Base-by-base conservation (phyloP, 371 early-diverging fungal species). In the Nosema muscidifuracis region DNA sequence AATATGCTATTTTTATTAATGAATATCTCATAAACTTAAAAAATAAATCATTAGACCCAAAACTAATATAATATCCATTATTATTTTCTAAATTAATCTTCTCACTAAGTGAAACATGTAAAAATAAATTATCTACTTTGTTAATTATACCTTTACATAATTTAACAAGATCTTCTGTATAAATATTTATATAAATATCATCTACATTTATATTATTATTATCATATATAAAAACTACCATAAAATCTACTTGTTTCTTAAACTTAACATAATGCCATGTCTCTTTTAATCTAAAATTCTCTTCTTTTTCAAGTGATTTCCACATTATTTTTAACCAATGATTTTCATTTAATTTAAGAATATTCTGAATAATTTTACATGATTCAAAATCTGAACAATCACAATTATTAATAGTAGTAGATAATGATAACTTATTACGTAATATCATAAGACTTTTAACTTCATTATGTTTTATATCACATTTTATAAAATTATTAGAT, bases 311-410 rank as follows among this genome's bases (percentile, higher is more conserved):
- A 4, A 78, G 55, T 24, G 58, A 55, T 9, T 75, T 44, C 22
- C 77, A 51, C 64, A 71, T 64, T 28, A 24, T 71, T 58, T 63
- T 74, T 26, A 75, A 53, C 51, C 64, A 75, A 51, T 75, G 75
- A 18, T 20, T 33, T 12, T 55, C 18, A 0, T 31, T 33, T 12
- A 74, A 47, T 1, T 24, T 34, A 9, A n/a, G 44, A 40, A 74
- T 66, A 15, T 65, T 70, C 1, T 55, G 67, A 31, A 63, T 31
- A 10, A 73, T 66, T 26, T 18, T 55, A 36, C 75, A 74, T 12
- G 34, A 15, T 13, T 62, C 30, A 6, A n/a, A 24, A 13, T 53
- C 57, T 22, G 26, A 20, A 20, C 71, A 71, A 9, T 2, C 15
- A 65, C 73, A 67, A 43, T 71, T 42, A 15, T 15, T 18, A 15